Conservation (phyloP, 345 rosid species). For the Populus tremula region DNA sequence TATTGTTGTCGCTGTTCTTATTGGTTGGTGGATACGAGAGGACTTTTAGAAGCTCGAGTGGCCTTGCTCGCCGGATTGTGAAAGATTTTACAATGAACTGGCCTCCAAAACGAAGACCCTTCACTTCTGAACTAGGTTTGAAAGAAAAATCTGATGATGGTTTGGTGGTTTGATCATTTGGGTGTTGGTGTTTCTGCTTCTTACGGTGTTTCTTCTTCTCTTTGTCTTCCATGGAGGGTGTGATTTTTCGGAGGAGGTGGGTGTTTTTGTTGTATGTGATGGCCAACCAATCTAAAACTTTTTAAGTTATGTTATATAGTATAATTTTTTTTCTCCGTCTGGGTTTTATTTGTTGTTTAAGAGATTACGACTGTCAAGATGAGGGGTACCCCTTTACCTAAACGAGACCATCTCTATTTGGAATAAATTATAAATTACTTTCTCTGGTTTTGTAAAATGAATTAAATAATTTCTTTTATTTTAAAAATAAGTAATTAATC, state of each 20-base stretch:
- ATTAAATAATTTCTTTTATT: not conserved
- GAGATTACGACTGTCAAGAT: slow-evolving; percentile 18
- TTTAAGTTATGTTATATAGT: slow-evolving; percentile 1
- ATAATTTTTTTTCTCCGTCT: not conserved
- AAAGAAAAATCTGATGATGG: slow-evolving; percentile 63
- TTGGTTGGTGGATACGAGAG: slow-evolving; percentile 60
- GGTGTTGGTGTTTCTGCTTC: slow-evolving; percentile 73
- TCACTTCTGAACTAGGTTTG: slow-evolving; percentile 73
- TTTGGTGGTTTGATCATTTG: slow-evolving; percentile 46
- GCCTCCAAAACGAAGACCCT: slow-evolving; percentile 85
- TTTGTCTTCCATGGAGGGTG: slow-evolving; percentile 54
- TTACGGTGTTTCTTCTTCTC: slow-evolving; percentile 57
- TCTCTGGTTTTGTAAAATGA: not conserved
- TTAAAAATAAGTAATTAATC: too few species aligned
- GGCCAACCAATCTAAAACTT: slow-evolving; percentile 25
- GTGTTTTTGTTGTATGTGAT: slow-evolving; percentile 4
- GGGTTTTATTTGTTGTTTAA: slow-evolving; percentile 1
- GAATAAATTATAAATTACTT: too few species aligned
- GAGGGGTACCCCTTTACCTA: slow-evolving; percentile 13
- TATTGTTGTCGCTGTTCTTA: slow-evolving; percentile 18
- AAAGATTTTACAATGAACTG: slow-evolving; percentile 90
- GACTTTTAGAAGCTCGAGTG: slow-evolving; percentile 74
- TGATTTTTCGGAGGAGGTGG: not conserved
- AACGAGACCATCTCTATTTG: not conserved
- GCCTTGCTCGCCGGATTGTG: slow-evolving; percentile 78